Conservation (phyloP, 345 rosid species). For the Eucalyptus tenuipes region DNA sequence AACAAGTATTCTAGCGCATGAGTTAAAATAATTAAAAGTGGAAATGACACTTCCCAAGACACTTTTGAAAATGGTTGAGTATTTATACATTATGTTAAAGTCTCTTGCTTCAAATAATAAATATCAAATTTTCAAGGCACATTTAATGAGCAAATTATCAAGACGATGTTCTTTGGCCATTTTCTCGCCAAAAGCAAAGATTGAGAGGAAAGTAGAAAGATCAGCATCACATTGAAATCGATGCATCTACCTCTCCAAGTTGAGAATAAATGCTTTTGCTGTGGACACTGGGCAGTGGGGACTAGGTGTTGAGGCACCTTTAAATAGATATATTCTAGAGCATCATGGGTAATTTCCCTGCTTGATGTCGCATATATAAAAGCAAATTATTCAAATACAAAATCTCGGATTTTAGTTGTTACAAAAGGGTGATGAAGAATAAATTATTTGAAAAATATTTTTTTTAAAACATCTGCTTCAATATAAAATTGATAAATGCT, state of each 20-base stretch:
- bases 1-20: background rate
- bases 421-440: fast-evolving
- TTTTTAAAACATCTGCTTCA: too few relatives aligned
- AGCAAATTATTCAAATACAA: background rate
- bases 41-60: background rate
- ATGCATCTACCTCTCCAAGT: background rate
- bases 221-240: background rate
- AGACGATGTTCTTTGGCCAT: background rate
- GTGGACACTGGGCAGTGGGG: background rate
- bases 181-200: background rate
- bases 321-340: background rate
- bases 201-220: background rate
- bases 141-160: background rate
- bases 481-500: background rate
- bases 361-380: background rate
- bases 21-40: background rate
- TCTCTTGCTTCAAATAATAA: background rate
- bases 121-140: background rate
- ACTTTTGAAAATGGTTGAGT: background rate
- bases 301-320: background rate
- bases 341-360: background rate
- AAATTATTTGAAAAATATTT: fast-evolving
- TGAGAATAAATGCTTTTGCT: background rate
- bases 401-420: background rate
- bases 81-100: background rate